Base-by-base conservation (phyloP, 768 basidiomycete genomes). In the Podaxis rugospora region DNA sequence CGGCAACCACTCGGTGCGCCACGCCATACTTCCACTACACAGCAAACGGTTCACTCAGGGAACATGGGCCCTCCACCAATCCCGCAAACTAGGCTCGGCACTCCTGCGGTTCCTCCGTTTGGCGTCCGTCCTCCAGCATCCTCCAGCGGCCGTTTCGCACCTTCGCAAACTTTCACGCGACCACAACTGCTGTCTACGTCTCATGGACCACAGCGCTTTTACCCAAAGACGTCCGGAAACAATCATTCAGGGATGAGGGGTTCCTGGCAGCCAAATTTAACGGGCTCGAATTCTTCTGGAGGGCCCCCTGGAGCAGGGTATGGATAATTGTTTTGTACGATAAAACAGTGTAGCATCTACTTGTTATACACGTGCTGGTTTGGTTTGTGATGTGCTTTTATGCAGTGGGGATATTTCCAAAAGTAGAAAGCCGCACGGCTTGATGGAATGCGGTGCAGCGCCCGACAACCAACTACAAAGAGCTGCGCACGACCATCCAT, bases 1-100 rank as follows among this genome's bases (percentile, higher is more conserved):
- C 64, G n/a, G 44, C 62, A 37, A 27, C 51, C 32, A 28, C 36
- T 50, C 49, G n/a, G 28, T 27, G 53, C 61, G 64, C 50, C 23
- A 9, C 59, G 21, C 2, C 52, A 49, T 65, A 62, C 51, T 59
- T 21, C 58, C 21, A 23, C 62, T 35, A 62, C 51, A 44, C 64
- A 64, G 52, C 66, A 62, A 65, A 65, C 21, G 60, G 67, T 65
- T 62, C 70, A 66, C 53, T 69, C 63, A 49, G 71, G 59, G 37
- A 66, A 61, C 55, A 85, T 86, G 83, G 81, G 78, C 18, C 84
- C 84, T 4, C 84, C 83, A 1, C 76, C 80, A 11, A 78, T 80
- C 18, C 85, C 83, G 39, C 80, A 76, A 61, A 70, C 37, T 10
- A 75, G 63, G 55, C 73, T 65, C 72, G 70, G 21, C 70, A 70